Base-by-base conservation (phyloP, 2,329 filamentous ascomycete species). In the Xylaria sp. region DNA sequence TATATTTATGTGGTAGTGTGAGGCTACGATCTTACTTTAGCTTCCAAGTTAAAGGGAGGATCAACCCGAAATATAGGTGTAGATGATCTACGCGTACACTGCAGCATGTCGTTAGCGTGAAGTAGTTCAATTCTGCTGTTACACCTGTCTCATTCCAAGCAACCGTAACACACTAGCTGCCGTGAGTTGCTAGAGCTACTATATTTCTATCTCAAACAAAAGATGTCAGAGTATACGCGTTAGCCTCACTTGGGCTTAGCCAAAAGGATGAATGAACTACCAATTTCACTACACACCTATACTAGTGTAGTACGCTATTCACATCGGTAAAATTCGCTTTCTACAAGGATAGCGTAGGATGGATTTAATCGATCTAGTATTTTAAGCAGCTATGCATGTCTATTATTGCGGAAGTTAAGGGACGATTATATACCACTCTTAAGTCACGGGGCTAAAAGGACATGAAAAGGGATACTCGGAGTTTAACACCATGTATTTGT, bases 381-480 rank as follows among this genome's bases (percentile, higher is more conserved):
- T 44, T n/a, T 35, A 54, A 25, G 23, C n/a, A 44, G 48, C 21
- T 16, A 62, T 54, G 48, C 18, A 47, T 62, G 48, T 51, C 16
- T 6, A n/a, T 50, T 18, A 61, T 37, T 27, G 40, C 27, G 23
- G 53, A 63, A 35, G 50, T n/a, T 3, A 18, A 35, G 18, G 48
- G 48, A 9, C 47, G 8, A 8, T 29, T 35, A 35, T 35, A 35
- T 35, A 6, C 10, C 32, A 35, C 32, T 6, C 10, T 10, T 35
- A 2, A 35, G 32, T 35, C 32, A 35, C 3, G 6, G 10, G 32
- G 32, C 8, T 10, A 10, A 35, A 35, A 1, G 32, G 32, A 2
- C 32, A 1, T 35, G 8, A 10, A 35, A 35, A 35, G 32, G 32
- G 32, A 35, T 35, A 32, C 29, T 35, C 8, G n/a, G 6, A 21